These are phyloP conservation scores for Candolleomyces efflorescens DNA, from an alignment of 768 basidiomycete genomes.

Conservation along the genomic window DNA sequence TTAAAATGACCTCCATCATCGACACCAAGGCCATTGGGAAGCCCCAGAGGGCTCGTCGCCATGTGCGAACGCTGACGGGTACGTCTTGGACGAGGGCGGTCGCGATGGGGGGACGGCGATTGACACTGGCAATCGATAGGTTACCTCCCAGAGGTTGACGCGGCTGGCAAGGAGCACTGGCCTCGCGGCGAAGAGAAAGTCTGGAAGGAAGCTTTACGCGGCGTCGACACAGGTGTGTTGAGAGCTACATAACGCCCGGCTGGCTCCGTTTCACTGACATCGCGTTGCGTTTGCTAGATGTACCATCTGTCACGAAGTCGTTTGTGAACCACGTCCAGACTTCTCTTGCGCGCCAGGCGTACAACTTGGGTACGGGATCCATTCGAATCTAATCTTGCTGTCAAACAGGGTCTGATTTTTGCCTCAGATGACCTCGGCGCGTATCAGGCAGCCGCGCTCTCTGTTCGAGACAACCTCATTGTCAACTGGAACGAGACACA, in stretches of 20 bases:
- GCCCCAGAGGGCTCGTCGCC: conserved; percentile 53
- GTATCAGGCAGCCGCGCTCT: conserved; percentile 88
- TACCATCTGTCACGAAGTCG: conserved; percentile 61
- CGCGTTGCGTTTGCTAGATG: conserved; percentile 34
- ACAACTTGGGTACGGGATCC: conserved; percentile 62
- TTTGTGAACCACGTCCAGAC: conserved; percentile 85
- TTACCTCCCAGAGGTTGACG: conserved; percentile 75
- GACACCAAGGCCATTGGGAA: conserved; percentile 65
- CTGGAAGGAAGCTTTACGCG: conserved; percentile 64
- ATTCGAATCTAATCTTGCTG: neutral
- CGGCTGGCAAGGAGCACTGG: conserved; percentile 79
- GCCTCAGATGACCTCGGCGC: conserved; percentile 68
- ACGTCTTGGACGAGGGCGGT: neutral
- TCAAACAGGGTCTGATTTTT: neutral
- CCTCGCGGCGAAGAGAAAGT: conserved; percentile 72
- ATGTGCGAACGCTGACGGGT: conserved; percentile 70
- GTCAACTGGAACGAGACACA: conserved; percentile 90
- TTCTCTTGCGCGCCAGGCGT: conserved; percentile 85
- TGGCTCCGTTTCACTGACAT: too few species aligned
- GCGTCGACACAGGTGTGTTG: conserved; percentile 50
- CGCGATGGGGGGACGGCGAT: too few species aligned
- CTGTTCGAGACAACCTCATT: conserved; percentile 84
- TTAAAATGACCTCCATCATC: conserved; percentile 59
- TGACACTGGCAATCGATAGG: conserved; percentile 35
- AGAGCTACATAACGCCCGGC: too few species aligned